Evolutionary conservation across 805 yeast species (phyloP).

Genomic region (Kazachstania martiniae): DNA sequence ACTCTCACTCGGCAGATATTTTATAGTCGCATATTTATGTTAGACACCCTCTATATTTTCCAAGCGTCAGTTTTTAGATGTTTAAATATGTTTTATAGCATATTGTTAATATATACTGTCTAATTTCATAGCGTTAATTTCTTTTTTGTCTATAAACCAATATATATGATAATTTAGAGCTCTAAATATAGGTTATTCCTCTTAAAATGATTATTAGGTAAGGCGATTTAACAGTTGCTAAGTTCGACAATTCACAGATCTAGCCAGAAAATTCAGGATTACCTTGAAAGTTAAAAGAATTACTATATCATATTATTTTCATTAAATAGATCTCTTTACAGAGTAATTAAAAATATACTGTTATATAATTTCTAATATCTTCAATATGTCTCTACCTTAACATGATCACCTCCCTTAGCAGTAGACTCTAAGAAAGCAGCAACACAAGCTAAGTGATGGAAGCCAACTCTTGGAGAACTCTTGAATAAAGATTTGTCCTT

Average conservation of each 20-base stretch:
- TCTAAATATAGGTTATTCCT: too few relatives aligned
- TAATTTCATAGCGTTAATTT: too few relatives aligned
- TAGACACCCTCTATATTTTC: too few relatives aligned
- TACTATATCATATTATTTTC: neutral
- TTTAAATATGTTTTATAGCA: too few relatives aligned
- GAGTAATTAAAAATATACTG: neutral
- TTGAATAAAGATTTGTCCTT: constrained; percentile 49
- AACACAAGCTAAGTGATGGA: constrained; percentile 86
- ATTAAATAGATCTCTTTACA: neutral
- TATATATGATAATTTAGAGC: too few relatives aligned
- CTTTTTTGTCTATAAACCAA: too few relatives aligned
- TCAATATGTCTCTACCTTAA: constrained; percentile 31
- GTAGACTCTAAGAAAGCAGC: constrained; percentile 78
- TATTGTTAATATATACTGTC: too few relatives aligned
- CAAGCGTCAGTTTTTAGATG: too few relatives aligned
- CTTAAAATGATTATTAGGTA: too few relatives aligned
- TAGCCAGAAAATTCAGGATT: neutral
- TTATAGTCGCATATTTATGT: too few relatives aligned
- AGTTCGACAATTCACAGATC: neutral
- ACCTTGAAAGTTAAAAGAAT: neutral
- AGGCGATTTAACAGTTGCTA: too few relatives aligned
- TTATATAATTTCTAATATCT: neutral
- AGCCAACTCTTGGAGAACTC: constrained; percentile 66
- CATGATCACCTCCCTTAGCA: constrained; percentile 38
- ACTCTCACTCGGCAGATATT: too few relatives aligned